A percentile compares a stretch with the other conserved stretches of the same genome.
These are phyloP conservation scores for Leishmania martiniquensis DNA, from an alignment of 208 protist species.

Conservation along the genomic window DNA sequence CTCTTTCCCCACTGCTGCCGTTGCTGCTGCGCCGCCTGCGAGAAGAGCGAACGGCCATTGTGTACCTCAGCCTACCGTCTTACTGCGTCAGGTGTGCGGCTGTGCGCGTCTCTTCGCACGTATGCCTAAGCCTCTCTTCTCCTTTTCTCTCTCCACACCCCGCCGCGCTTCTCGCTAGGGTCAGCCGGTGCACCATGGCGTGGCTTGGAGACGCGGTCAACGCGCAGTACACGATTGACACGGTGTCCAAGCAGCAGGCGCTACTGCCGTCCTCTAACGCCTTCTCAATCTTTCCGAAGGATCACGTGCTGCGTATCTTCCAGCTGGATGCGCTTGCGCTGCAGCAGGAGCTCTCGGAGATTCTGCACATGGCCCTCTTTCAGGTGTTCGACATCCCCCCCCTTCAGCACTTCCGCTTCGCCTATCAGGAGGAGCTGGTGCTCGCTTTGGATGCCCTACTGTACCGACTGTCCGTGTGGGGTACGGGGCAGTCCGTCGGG, in stretches of 20 bases:
- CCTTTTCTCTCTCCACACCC: not conserved
- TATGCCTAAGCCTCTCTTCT: not conserved
- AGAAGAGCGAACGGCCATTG: not conserved
- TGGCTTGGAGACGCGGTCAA: constrained; percentile 65
- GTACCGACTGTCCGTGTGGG: constrained; percentile 79
- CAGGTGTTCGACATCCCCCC: constrained; percentile 69
- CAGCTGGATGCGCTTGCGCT: constrained; percentile 76
- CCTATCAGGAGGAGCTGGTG: constrained; percentile 81
- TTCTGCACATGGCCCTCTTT: constrained; percentile 67
- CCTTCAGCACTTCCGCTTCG: constrained; percentile 71
- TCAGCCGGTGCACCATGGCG: constrained; percentile 39
- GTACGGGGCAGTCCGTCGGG: constrained; percentile 69
- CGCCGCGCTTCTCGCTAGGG: not conserved
- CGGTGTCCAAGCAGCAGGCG: constrained; percentile 83
- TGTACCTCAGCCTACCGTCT: not conserved
- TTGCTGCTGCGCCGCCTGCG: not conserved
- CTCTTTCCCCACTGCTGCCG: not conserved
- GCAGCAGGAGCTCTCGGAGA: constrained; percentile 81
- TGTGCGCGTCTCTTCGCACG: not conserved
- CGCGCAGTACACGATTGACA: constrained; percentile 73
- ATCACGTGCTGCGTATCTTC: constrained; percentile 80
- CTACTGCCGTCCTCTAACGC: constrained; percentile 60
- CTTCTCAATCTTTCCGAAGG: constrained; percentile 78
- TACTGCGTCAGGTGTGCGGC: not conserved
- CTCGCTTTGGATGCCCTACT: constrained; percentile 69